These are phyloP conservation scores for Massarina eburnea DNA, from an alignment of 2,329 filamentous ascomycete species.

Conservation along the genomic window DNA sequence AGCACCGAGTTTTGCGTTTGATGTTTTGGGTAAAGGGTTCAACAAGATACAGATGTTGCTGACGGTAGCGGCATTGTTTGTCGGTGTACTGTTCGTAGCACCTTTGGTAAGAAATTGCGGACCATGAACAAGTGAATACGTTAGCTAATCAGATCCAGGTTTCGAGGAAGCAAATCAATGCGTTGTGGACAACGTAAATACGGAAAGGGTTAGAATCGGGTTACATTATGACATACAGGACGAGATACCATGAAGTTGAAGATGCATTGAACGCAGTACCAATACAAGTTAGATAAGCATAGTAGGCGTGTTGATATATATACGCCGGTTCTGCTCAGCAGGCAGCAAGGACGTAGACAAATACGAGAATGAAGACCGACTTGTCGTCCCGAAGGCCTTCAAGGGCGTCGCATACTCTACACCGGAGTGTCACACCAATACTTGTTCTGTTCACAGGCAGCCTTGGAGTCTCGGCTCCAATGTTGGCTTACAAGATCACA, in stretches of 20 bases:
- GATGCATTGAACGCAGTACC: background rate
- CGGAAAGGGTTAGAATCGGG: too few species aligned
- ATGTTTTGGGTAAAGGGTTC: slow-evolving; percentile 90
- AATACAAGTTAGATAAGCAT: background rate
- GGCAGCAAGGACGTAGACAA: background rate
- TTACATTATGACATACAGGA: background rate
- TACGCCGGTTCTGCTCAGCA: background rate
- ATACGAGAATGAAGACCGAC: background rate
- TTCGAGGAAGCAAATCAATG: slow-evolving; percentile 67
- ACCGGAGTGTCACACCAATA: too few species aligned
- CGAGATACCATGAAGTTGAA: background rate
- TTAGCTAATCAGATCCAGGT: slow-evolving; percentile 41
- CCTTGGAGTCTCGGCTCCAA: too few species aligned
- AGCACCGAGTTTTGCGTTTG: slow-evolving; percentile 86
- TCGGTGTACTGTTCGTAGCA: slow-evolving; percentile 74
- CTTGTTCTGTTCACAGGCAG: too few species aligned
- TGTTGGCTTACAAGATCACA: too few species aligned
- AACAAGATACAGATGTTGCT: slow-evolving; percentile 82
- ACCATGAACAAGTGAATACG: background rate
- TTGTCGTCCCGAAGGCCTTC: too few species aligned
- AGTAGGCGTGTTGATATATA: background rate
- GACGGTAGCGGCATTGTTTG: slow-evolving; percentile 78
- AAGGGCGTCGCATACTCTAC: too few species aligned
- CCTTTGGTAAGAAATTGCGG: slow-evolving; percentile 68
- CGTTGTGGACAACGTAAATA: slow-evolving; percentile 55